A percentile compares a stretch with the other conserved stretches of the same genome.
These are phyloP conservation scores for Apiospora arundinis DNA, from an alignment of 2,329 filamentous ascomycete genomes.

Conservation along the genomic window DNA sequence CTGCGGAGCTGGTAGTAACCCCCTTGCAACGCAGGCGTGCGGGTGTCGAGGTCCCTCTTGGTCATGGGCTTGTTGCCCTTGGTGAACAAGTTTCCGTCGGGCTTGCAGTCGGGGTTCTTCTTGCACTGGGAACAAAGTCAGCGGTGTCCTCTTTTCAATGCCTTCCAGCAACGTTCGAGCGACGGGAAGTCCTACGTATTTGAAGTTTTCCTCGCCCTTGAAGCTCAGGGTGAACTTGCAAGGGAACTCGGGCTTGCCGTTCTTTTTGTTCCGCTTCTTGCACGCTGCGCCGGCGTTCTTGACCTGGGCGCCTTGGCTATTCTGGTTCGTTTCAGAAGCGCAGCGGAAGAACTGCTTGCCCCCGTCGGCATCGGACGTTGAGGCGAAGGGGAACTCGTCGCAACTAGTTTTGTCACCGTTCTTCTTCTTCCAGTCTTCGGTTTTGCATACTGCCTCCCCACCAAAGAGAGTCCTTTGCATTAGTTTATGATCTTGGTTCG, in stretches of 20 bases:
- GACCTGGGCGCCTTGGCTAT: background rate
- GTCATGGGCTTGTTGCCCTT: background rate
- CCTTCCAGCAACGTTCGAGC: background rate
- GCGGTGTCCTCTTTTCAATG: background rate
- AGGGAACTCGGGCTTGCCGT: background rate
- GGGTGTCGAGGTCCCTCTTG: slow-evolving; percentile 5
- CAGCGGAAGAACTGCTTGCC: background rate
- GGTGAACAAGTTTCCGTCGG: background rate
- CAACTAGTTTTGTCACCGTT: background rate
- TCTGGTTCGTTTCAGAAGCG: too few relatives aligned
- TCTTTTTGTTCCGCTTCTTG: too few relatives aligned
- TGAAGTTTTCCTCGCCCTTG: background rate
- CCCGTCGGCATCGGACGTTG: background rate
- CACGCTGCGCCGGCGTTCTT: background rate
- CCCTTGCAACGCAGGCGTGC: background rate
- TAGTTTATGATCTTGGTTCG: too few relatives aligned
- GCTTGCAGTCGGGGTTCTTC: background rate
- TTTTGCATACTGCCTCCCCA: background rate
- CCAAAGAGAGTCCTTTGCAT: too few relatives aligned
- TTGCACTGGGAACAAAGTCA: background rate
- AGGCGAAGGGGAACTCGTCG: background rate
- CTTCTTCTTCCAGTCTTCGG: background rate
- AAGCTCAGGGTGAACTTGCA: background rate
- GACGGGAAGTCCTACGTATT: background rate
- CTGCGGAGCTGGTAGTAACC: background rate